phyloP scores from a whole-genome alignment of 2,329 filamentous ascomycete genomes.

The Talaromyces sp. region DNA sequence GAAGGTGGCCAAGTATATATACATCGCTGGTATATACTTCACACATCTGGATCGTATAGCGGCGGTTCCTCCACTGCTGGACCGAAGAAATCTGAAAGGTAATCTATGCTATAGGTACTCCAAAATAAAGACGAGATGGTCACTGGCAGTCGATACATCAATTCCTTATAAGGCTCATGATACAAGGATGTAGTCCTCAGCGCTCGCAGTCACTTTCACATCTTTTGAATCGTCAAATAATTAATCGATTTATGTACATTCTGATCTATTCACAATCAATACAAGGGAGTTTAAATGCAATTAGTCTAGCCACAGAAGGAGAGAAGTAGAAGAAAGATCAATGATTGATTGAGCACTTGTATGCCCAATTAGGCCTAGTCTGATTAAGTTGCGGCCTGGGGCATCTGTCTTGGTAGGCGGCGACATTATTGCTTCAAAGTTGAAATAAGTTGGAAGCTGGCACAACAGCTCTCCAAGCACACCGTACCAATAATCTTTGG shows the following conservation, averaged over 20 bases:
- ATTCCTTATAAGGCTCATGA: too few relatives aligned
- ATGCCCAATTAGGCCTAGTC: background rate
- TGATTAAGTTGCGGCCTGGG: background rate
- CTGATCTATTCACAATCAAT: background rate
- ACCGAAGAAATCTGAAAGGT: too few relatives aligned
- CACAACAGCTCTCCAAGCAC: background rate
- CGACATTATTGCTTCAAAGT: background rate
- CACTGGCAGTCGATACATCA: too few relatives aligned
- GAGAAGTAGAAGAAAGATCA: background rate
- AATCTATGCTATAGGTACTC: too few relatives aligned
- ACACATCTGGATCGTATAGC: too few relatives aligned
- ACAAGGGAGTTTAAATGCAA: background rate
- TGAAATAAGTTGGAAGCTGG: background rate
- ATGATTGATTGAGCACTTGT: too few relatives aligned
- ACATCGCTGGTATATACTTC: background rate
- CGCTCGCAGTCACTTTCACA: background rate
- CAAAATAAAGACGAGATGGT: too few relatives aligned
- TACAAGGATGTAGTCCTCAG: too few relatives aligned
- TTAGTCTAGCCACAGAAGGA: too few relatives aligned
- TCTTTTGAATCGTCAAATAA: too few relatives aligned
- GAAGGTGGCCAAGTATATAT: background rate
- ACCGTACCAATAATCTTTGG: background rate
- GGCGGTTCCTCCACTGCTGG: too few relatives aligned
- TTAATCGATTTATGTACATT: too few relatives aligned
- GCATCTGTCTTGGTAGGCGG: background rate